Evolutionary conservation across 2,329 filamentous ascomycete genomes (phyloP), one percentile per base, ranked within the genome.

Genomic region (Fusarium haematococcum): DNA sequence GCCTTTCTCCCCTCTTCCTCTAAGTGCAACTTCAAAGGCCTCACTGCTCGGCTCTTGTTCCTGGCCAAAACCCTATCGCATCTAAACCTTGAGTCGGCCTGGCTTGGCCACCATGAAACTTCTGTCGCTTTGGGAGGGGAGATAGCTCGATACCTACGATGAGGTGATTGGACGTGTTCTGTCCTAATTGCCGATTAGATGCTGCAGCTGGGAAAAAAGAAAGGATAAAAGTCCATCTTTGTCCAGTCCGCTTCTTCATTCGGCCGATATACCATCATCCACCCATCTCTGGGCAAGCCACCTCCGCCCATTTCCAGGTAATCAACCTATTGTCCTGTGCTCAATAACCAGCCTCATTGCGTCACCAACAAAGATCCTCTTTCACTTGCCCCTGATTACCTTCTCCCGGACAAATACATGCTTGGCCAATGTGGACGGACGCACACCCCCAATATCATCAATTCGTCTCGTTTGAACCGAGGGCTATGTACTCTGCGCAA

Each of bases 391-490:
- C 18, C 37, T 57, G 48, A n/a, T 35, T 33, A 32, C 60, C 64
- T 27, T 37, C 54, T 48, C 61, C 58, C 23, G n/a, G 50, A 18
- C 30, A 58, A 64, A 33, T 50, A n/a, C 23, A 50, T 35, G 39
- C 62, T 43, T 39, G 33, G 33, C 25, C 18, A 63, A 57, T 52
- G 32, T 30, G 32, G 30, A 43, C 37, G 27, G 50, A 43, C 37
- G 11, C 37, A 41, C 59, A 52, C 59, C 73, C 63, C 48, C 39
- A 63, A 68, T 63, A 67, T 70, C 66, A 35, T 75, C 63, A 63
- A 70, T 75, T 75, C 72, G 72, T 58, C 69, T 75, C 48, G 43
- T 75, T 73, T 25, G 63, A 50, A 60, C 33, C 62, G 60, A 73
- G 67, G 56, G 63, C 63, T 73, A 75, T 70, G 52, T 73, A 70